Conservation (phyloP, 2,329 filamentous ascomycete genomes). For the Macroventuria anomochaeta region DNA sequence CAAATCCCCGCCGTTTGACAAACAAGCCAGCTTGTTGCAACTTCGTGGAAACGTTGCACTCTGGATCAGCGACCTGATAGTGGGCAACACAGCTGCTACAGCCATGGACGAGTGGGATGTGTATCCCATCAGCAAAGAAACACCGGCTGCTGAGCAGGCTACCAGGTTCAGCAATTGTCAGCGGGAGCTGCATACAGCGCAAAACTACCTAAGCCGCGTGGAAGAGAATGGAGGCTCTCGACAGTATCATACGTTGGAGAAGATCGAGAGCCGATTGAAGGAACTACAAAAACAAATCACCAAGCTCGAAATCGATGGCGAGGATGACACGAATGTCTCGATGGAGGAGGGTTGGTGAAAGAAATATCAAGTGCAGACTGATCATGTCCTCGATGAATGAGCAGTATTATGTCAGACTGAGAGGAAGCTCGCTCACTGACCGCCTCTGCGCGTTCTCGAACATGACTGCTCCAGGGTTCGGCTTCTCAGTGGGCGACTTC, state of each 20-base stretch:
- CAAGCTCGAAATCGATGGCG: background rate
- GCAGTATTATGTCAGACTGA: too few species aligned
- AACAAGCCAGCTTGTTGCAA: slow-evolving; percentile 69
- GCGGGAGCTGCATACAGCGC: slow-evolving; percentile 33
- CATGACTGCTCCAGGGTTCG: too few species aligned
- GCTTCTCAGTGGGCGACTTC: too few species aligned
- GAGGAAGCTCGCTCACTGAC: too few species aligned
- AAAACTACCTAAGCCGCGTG: slow-evolving; percentile 32
- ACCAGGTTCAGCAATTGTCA: slow-evolving; percentile 23
- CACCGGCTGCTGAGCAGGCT: slow-evolving; percentile 17
- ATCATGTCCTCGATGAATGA: too few species aligned
- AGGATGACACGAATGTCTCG: background rate
- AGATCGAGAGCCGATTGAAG: slow-evolving; percentile 26
- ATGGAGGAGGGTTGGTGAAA: slow-evolving; percentile 5
- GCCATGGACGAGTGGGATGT: slow-evolving; percentile 27
- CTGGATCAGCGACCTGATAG: slow-evolving; percentile 73
- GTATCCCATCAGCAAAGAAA: slow-evolving; percentile 4
- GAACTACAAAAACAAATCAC: slow-evolving; percentile 27
- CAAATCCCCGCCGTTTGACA: slow-evolving; percentile 72
- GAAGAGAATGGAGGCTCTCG: slow-evolving; percentile 27
- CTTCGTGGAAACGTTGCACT: slow-evolving; percentile 76
- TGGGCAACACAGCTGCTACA: slow-evolving; percentile 38
- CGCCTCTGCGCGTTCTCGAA: too few species aligned
- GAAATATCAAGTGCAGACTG: too few species aligned
- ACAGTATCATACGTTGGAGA: slow-evolving; percentile 23